phyloP scores from a whole-genome alignment of 2,329 filamentous ascomycete species.

The Leptosphaerulina australis region DNA sequence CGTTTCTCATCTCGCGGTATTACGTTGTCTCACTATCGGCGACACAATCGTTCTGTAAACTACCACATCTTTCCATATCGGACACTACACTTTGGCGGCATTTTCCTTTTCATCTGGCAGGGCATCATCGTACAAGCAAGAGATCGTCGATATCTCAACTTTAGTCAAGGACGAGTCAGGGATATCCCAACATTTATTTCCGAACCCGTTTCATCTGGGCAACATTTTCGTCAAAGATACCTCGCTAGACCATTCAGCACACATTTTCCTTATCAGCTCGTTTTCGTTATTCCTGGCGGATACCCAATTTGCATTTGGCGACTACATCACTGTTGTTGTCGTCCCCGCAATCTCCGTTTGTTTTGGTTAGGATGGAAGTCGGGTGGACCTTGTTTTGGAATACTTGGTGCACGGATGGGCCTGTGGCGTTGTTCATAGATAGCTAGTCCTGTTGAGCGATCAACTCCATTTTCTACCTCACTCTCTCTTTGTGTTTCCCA shows the following conservation, averaged over 20 bases:
- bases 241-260: slow-evolving; percentile 38
- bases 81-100: slow-evolving; percentile 34
- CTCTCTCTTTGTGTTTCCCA: slow-evolving; percentile 19
- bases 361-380: slow-evolving; percentile 25
- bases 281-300: slow-evolving; percentile 38
- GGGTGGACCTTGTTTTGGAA: slow-evolving; percentile 13
- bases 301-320: slow-evolving; percentile 47
- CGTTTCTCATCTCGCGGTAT: slow-evolving; percentile 32
- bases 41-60: slow-evolving; percentile 34
- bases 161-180: slow-evolving; percentile 11
- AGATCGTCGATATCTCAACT: slow-evolving; percentile 22
- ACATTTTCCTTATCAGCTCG: slow-evolving; percentile 32
- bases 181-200: slow-evolving; percentile 22
- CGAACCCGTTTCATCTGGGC: slow-evolving; percentile 25
- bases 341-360: slow-evolving; percentile 21
- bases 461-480: slow-evolving; percentile 19
- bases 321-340: slow-evolving; percentile 24
- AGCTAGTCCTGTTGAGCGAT: slow-evolving; percentile 24
- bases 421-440: slow-evolving; percentile 17
- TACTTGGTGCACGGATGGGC: slow-evolving; percentile 10
- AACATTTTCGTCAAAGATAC: slow-evolving; percentile 37
- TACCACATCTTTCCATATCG: slow-evolving; percentile 25
- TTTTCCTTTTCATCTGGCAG: slow-evolving; percentile 28
- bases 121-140: slow-evolving; percentile 23
- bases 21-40: slow-evolving; percentile 27